phyloP scores from a whole-genome alignment of 2,329 filamentous ascomycete genomes.

The Colletotrichum camelliae region DNA sequence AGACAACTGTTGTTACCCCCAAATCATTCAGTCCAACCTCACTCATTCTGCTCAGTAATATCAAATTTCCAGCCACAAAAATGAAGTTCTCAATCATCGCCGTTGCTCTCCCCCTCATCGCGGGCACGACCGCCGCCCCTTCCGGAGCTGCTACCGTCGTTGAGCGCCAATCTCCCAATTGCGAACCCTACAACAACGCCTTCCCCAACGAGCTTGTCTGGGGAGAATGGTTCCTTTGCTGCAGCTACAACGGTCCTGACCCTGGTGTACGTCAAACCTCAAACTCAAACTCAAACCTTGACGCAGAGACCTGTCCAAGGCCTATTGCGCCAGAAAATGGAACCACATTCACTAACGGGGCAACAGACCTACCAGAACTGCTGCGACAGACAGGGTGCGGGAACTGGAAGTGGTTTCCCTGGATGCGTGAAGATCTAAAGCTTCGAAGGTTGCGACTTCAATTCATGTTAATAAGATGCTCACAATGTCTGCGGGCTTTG shows the following conservation, averaged over 20 bases:
- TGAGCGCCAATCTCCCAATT: neutral
- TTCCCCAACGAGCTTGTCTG: neutral
- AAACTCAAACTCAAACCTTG: neutral
- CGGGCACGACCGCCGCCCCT: neutral
- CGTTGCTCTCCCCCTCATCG: neutral
- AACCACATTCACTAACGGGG: neutral
- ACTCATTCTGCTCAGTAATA: neutral
- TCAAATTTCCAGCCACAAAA: neutral
- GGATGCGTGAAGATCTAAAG: neutral
- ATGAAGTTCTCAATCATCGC: neutral
- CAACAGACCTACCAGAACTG: neutral
- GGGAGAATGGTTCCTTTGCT: neutral
- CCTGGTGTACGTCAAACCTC: neutral
- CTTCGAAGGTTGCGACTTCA: neutral
- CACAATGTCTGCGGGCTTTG: neutral
- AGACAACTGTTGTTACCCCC: accelerated
- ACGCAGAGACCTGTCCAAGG: neutral
- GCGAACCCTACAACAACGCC: neutral
- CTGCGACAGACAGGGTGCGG: neutral
- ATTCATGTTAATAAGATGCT: neutral
- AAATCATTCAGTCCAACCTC: neutral
- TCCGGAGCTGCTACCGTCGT: neutral
- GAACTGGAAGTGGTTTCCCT: neutral
- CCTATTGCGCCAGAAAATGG: neutral
- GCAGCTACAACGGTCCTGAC: neutral